Percentiles rank a stretch among this genome's conserved stretches.
Evolutionary conservation across 1,139 yeast species (phyloP).

Genomic region (Yamadazyma epiphylla): DNA sequence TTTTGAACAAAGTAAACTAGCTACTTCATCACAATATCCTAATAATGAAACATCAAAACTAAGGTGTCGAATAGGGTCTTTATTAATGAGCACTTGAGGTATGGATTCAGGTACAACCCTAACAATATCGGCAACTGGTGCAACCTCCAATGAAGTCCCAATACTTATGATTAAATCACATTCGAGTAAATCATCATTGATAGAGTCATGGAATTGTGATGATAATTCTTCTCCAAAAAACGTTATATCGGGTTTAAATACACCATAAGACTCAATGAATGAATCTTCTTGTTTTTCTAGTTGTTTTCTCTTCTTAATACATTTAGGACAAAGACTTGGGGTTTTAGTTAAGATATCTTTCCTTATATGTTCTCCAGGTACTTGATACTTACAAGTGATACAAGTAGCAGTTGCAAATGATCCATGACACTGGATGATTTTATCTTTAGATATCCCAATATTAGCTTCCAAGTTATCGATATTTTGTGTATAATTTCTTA

Average conservation of each 20-base stretch:
- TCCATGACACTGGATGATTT: constrained; percentile 91
- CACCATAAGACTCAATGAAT: constrained; percentile 59
- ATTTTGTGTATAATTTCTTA: constrained; percentile 91
- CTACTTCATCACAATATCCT: constrained; percentile 88
- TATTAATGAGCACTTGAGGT: constrained; percentile 82
- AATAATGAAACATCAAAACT: constrained; percentile 79
- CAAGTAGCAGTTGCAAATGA: constrained; percentile 92
- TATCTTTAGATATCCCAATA: constrained; percentile 71
- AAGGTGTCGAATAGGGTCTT: constrained; percentile 72
- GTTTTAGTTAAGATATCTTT: constrained; percentile 56
- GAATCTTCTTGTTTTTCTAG: constrained; percentile 24
- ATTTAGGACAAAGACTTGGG: constrained; percentile 71
- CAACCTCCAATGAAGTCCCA: constrained; percentile 92
- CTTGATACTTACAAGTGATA: constrained; percentile 66
- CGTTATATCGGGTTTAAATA: constrained; percentile 91
- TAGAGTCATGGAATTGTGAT: constrained; percentile 58
- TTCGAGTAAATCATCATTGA: constrained; percentile 53
- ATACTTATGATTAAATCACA: constrained; percentile 85
- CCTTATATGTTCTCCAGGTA: constrained; percentile 66
- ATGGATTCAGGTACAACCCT: constrained; percentile 63
- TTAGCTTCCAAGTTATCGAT: constrained; percentile 87
- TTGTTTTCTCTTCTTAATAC: constrained; percentile 44
- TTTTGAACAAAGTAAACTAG: constrained; percentile 56
- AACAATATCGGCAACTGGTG: constrained; percentile 95
- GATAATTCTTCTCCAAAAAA: constrained; percentile 93